Evolutionary conservation across 805 yeast species (phyloP), one percentile per base, ranked within the genome.

Genomic region (Zygotorulaspora chibaensis): DNA sequence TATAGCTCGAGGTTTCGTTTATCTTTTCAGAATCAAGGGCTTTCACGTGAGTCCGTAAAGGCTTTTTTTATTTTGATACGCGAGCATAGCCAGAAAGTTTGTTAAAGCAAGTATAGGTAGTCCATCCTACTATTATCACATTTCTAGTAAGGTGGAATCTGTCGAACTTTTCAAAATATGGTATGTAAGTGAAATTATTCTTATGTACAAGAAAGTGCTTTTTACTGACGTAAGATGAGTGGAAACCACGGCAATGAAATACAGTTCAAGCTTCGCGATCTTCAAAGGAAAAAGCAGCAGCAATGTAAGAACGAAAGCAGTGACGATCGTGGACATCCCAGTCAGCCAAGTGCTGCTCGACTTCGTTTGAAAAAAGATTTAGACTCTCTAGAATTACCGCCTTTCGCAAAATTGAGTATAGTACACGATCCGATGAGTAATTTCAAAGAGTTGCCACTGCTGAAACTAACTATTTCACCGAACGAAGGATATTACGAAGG

Each of bases 401-500:
- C 63, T 2, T 52, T 54, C 12, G 57, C 55, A 12, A 17, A 30
- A 3, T 25, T 61, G 8, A 38, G 36, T 3, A 31, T 52, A 1
- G 15, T 50, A 16, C 33, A 40, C 5, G 35, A 50, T 3, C 47
- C 56, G 16, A 28, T 43, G 4, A 39, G 51, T 7, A 34, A 20
- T 12, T 18, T 46, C 2, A 28, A 30, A 3, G 46, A 47, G 4
- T 18, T 34, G 6, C 61, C 63, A 3, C 28, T 45, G 18, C 38
- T 62, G 2, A 37, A 47, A n/a, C 46, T 62, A 6, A 43, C 17
- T 8, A 51, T 62, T 3, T 35, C 36, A 8, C 67, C 67, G 1
- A 63, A 62, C 41, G 64, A 59, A 41, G 67, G 67, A 4, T 57
- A 45, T 40, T 63, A 63, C 46, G 42, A 39, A 17, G 51, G 46